phyloP scores from a whole-genome alignment of 345 rosid genomes.

The Eucalyptus dawsonii region DNA sequence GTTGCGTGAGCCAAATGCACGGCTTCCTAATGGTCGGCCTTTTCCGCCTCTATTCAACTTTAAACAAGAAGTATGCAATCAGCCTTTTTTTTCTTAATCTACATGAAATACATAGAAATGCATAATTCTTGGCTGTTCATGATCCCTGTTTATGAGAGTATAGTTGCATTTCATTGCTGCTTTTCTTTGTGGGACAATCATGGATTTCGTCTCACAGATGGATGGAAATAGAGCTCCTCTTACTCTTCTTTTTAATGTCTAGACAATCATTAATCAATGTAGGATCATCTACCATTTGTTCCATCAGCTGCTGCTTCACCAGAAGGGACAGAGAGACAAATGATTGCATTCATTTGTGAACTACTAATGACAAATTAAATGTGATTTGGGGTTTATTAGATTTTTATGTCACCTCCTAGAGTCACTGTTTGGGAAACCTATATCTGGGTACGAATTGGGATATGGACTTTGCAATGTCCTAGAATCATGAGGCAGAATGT shows the following conservation, averaged over 20 bases:
- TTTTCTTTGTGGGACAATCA: background rate
- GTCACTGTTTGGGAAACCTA: background rate
- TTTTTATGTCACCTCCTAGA: background rate
- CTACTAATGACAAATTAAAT: background rate
- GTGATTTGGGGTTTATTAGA: background rate
- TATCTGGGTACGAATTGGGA: background rate
- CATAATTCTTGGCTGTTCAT: background rate
- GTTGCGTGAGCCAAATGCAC: slow-evolving; percentile 61
- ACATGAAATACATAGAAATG: background rate
- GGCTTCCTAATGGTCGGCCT: slow-evolving; percentile 67
- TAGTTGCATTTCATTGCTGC: background rate
- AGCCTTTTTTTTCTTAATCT: background rate
- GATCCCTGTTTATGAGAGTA: background rate
- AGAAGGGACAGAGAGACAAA: background rate
- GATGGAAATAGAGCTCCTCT: background rate
- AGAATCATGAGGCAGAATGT: background rate
- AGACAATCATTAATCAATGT: background rate
- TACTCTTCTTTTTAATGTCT: background rate
- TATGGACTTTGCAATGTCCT: background rate
- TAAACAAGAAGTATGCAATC: slow-evolving; percentile 46
- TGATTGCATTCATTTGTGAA: background rate
- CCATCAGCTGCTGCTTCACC: background rate
- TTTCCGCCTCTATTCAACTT: slow-evolving; percentile 75
- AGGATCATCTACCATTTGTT: background rate
- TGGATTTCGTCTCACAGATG: background rate